phyloP scores from a whole-genome alignment of 2,329 filamentous ascomycete genomes.

The Penicillium sp. region DNA sequence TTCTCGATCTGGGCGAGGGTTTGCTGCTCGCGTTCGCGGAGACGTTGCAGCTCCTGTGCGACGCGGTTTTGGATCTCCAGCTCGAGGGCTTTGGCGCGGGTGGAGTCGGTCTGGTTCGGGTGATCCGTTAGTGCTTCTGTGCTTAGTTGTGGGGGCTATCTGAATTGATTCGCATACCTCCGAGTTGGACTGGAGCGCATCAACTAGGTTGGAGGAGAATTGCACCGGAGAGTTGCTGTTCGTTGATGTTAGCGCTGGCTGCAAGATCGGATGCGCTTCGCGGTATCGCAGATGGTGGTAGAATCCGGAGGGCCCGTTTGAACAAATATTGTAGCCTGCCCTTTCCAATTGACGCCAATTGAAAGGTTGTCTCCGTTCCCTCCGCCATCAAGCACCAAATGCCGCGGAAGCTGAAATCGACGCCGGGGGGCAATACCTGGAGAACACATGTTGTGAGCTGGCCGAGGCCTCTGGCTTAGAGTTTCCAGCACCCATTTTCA shows the following conservation, averaged over 20 bases:
- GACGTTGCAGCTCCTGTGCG: constrained; percentile 77
- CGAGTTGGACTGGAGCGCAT: constrained; percentile 78
- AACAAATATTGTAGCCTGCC: background rate
- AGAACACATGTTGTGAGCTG: constrained; percentile 62
- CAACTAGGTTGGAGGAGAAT: constrained; percentile 80
- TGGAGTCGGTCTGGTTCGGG: constrained; percentile 75
- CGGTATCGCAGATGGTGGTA: background rate
- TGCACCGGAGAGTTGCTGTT: constrained; percentile 57
- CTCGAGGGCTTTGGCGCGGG: constrained; percentile 79
- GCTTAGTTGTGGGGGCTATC: constrained; percentile 3
- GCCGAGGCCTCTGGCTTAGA: constrained; percentile 60
- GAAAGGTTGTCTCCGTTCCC: constrained; percentile 13
- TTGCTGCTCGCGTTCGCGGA: constrained; percentile 70
- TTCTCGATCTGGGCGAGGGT: constrained; percentile 70
- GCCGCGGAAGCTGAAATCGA: constrained; percentile 8
- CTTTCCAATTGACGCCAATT: constrained; percentile 6
- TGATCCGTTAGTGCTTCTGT: constrained; percentile 1
- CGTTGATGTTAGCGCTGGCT: constrained; percentile 18
- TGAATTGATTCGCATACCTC: constrained; percentile 64
- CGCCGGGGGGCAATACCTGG: constrained; percentile 47
- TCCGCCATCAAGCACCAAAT: constrained; percentile 1
- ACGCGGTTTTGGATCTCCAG: constrained; percentile 87
- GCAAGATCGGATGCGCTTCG: background rate
- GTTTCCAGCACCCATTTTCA: constrained; percentile 61
- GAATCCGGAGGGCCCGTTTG: background rate